A percentile compares a stretch with the other conserved stretches of the same genome.
These are phyloP conservation scores for Nicotiana attenuata DNA, from an alignment of 257 asterid genomes.

Conservation along the genomic window DNA sequence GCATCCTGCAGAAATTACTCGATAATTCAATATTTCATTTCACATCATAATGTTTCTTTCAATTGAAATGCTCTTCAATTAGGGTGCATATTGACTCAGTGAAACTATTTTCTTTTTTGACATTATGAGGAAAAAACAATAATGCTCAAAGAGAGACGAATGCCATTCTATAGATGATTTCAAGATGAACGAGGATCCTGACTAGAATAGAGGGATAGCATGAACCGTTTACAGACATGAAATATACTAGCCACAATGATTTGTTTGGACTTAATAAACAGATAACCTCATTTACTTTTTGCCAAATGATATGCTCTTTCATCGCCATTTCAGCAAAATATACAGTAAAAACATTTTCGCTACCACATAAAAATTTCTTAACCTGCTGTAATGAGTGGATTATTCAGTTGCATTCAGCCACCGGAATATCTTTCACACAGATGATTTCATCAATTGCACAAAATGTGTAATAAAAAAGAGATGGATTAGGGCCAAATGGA, in stretches of 20 bases:
- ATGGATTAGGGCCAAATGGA: neutral
- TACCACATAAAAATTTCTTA: neutral
- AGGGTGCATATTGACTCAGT: neutral
- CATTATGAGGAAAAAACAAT: neutral
- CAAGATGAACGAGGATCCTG: neutral
- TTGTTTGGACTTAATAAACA: too few species aligned
- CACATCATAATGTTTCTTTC: neutral
- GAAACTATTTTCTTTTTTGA: neutral
- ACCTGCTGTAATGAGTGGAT: neutral
- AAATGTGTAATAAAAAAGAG: neutral
- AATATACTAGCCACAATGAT: neutral
- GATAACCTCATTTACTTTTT: too few species aligned
- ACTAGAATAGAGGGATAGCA: neutral
- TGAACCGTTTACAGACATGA: neutral
- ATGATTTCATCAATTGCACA: neutral
- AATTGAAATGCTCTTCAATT: neutral
- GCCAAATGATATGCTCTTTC: too few species aligned
- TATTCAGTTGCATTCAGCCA: neutral
- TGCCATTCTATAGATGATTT: neutral
- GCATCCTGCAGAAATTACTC: constrained; percentile 65
- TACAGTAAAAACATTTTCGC: neutral
- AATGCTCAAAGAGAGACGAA: neutral
- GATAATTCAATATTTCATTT: neutral
- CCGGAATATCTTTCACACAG: neutral
- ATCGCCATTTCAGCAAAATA: neutral